Evolutionary conservation across 768 basidiomycete genomes (phyloP), one percentile per base, ranked within the genome.

Genomic region (Coprinopsis marcescibilis): DNA sequence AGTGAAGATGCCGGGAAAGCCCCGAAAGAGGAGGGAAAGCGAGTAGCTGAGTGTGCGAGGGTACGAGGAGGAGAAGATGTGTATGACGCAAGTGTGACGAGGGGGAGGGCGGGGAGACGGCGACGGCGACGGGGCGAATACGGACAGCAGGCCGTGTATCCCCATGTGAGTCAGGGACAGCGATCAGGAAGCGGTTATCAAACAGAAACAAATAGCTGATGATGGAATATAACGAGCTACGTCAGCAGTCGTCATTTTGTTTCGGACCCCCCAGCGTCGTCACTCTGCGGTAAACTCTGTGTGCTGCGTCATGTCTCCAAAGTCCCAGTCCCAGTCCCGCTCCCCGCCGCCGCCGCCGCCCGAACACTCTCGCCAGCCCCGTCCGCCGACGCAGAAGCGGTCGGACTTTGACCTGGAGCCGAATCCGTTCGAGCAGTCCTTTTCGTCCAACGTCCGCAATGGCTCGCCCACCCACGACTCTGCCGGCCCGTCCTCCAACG

Each of bases 351-450:
- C 41, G 26, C 47, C 44, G 32, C n/a, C 32, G 37, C 47, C 47
- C 51, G 14, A 32, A 46, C 30, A 38, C 41, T 3, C 47, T 33
- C 36, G 36, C 37, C 41, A 43, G 51, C 55, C 58, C 52, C 53
- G 57, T 38, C 29, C 59, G n/a, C 52, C 60, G 20, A 68, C 72
- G 27, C 75, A 78, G 62, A 78, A 71, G 20, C 74, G 80, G 59
- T 76, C 76, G 13, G 83, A 85, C 58, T 83, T 87, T 62, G 70
- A 75, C 62, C 76, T 87, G 27, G 92, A 95, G 59, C 87, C 85
- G 1, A 95, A 95, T 61, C 92, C 93, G 0, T 96, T 96, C 60
- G 95, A 99, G 60, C 89, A 92, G 66, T 93, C 89, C 45, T 98
- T 98, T 63, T 73, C 75, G 23, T 74, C 77, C 17, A 78, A 80